Evolutionary conservation across 1,139 yeast species (phyloP), one percentile per base, ranked within the genome.

Genomic region (Debaryomyces sp.): DNA sequence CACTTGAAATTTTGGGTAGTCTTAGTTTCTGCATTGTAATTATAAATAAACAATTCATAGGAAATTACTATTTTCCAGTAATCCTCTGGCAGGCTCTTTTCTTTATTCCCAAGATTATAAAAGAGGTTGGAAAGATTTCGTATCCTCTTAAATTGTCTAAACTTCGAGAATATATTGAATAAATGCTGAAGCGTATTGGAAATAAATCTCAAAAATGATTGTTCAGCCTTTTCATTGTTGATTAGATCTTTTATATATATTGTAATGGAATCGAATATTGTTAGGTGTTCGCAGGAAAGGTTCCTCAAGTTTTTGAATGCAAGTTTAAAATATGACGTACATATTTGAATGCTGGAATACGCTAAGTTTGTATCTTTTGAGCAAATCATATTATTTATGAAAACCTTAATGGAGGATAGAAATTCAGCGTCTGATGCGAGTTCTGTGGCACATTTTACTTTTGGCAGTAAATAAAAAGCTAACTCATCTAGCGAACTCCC

Each of bases 101-200:
- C 36, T 27, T 49, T 55, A 18, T 46, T 55, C 6, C 67, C 62
- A 22, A 59, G 44, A 39, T 57, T 63, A 48, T 48, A 65, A 27
- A 60, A 50, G 5, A 70, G 44, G 50, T 66, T 64, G 4, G 73
- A 64, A 4, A 70, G 43, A 50, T 68, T 68, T 46, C 68, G 57
- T 8, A 71, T 58, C 43, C 77, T 54, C 47, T 67, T 69, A 7
- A 46, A 39, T 45, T 68, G 68, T 8, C 57, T 57, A 50, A 60
- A 64, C 21, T 56, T 52, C 12, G 51, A 49, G 36, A 55, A 58
- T 6, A 60, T 52, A 2, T 13, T 17, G n/a, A 37, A 38, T n/a
- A 44, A 24, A 10, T 33, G 13, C 13, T 29, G 44, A 40, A 47
- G 23, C 4, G 50, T 24, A 27, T 43, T 34, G 22, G 41, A 13